These are phyloP conservation scores for Podila verticillata DNA, from an alignment of 192 early-diverging fungal species.

Conservation along the genomic window DNA sequence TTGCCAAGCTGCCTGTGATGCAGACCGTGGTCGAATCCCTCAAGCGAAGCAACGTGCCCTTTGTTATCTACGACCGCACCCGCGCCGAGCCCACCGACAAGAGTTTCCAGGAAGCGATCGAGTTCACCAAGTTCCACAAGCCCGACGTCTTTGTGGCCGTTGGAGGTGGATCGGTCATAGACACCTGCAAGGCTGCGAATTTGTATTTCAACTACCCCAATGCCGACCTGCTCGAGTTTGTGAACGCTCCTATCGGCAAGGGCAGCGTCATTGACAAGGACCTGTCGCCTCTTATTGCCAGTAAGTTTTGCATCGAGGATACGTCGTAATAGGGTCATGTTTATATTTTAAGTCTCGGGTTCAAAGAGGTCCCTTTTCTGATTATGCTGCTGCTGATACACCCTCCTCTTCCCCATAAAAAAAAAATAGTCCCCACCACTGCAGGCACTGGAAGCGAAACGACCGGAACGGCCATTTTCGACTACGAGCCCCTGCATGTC, in stretches of 20 bases:
- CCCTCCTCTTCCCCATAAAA: not conserved
- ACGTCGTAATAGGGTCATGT: too few relatives aligned
- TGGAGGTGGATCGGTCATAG: slow-evolving; percentile 91
- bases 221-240: slow-evolving; percentile 90
- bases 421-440: slow-evolving; percentile 60
- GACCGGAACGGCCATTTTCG: slow-evolving; percentile 94
- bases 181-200: slow-evolving; percentile 93
- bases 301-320: slow-evolving; percentile 44
- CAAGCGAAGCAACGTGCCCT: slow-evolving; percentile 69
- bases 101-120: slow-evolving; percentile 85
- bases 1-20: slow-evolving; percentile 79
- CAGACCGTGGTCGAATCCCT: slow-evolving; percentile 82
- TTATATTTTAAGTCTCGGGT: not conserved
- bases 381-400: slow-evolving; percentile 29
- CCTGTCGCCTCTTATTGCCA: slow-evolving; percentile 83
- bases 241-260: slow-evolving; percentile 92
- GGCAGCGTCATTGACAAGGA: slow-evolving; percentile 78
- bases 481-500: slow-evolving; percentile 81
- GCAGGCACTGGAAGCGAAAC: slow-evolving; percentile 88
- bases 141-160: slow-evolving; percentile 92
- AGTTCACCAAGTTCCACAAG: slow-evolving; percentile 73
- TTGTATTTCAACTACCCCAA: slow-evolving; percentile 84
- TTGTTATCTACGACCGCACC: slow-evolving; percentile 80
- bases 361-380: not conserved
- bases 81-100: slow-evolving; percentile 87